Percentiles rank a stretch among this genome's conserved stretches.
Evolutionary conservation across 169 alveolate genomes (phyloP).

Genomic region (Blepharisma undulans): DNA sequence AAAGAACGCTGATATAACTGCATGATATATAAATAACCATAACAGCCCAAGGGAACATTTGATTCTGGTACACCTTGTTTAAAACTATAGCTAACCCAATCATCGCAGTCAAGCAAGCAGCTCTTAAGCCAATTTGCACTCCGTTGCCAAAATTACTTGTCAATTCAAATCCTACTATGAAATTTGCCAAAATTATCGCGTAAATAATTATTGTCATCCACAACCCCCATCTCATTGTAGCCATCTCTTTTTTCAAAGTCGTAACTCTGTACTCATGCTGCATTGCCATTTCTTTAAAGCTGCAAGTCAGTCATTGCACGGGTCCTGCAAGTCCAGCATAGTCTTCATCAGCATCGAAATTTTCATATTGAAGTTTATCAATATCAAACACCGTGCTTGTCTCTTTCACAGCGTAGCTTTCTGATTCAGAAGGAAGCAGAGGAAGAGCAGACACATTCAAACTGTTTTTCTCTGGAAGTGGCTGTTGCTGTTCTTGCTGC

Average conservation of each 20-base stretch:
- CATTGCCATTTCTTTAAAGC: slow-evolving; percentile 1
- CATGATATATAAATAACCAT: slow-evolving; percentile 13
- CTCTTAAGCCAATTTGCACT: slow-evolving; percentile 7
- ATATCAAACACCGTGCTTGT: background rate
- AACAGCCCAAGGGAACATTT: slow-evolving; percentile 35
- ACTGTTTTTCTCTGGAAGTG: background rate
- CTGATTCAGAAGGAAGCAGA: background rate
- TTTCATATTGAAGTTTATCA: background rate
- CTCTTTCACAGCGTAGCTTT: background rate
- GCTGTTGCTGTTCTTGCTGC: background rate
- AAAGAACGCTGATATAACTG: background rate
- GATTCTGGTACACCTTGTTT: background rate
- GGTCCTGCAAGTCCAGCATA: slow-evolving; percentile 39
- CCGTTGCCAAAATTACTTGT: background rate
- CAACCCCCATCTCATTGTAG: background rate
- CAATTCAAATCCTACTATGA: background rate
- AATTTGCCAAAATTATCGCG: background rate
- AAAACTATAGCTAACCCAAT: background rate
- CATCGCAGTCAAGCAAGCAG: background rate
- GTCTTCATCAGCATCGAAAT: slow-evolving; percentile 11
- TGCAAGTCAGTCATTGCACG: slow-evolving; percentile 38
- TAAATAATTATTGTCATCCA: slow-evolving; percentile 34
- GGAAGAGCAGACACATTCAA: background rate
- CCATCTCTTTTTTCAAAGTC: background rate
- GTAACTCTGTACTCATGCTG: slow-evolving; percentile 31